phyloP scores from a whole-genome alignment of 306 rosid species.

The Cucurbita ficifolia region DNA sequence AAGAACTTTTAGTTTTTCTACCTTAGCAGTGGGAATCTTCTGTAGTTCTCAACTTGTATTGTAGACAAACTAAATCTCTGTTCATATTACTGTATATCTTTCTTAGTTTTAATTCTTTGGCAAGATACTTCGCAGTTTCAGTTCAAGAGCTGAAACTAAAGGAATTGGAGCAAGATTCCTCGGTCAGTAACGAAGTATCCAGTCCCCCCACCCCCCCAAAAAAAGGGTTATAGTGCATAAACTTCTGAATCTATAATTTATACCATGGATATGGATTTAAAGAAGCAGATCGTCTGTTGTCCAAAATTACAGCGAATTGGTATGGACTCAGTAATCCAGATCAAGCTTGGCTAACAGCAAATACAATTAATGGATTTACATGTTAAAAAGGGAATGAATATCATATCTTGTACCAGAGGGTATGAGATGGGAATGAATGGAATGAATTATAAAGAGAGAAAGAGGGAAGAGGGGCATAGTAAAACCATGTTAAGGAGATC shows the following conservation, averaged over 20 bases:
- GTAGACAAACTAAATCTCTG: too few species aligned
- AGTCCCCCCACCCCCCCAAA: too few species aligned
- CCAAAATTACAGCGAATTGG: slow-evolving; percentile 8
- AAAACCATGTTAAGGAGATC: neutral
- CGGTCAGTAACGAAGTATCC: too few species aligned
- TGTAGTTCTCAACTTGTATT: too few species aligned
- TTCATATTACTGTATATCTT: too few species aligned
- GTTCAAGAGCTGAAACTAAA: too few species aligned
- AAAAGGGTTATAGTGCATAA: neutral
- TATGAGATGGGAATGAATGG: slow-evolving; percentile 7
- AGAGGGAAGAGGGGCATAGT: neutral
- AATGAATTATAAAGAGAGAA: slow-evolving; percentile 7
- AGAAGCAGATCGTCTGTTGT: neutral
- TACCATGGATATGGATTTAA: neutral
- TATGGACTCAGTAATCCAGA: neutral
- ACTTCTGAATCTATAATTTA: slow-evolving; percentile 5
- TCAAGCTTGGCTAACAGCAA: slow-evolving; percentile 5
- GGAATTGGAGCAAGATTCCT: too few species aligned
- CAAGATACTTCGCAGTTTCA: too few species aligned
- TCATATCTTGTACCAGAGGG: slow-evolving; percentile 8
- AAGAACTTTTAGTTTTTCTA: too few species aligned
- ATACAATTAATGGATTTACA: slow-evolving; percentile 7
- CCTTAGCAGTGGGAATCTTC: too few species aligned
- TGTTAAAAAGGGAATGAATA: slow-evolving; percentile 3
- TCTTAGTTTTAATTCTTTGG: too few species aligned